These are phyloP conservation scores for Alternaria sp. DNA, from an alignment of 2,329 filamentous ascomycete genomes.

Conservation along the genomic window DNA sequence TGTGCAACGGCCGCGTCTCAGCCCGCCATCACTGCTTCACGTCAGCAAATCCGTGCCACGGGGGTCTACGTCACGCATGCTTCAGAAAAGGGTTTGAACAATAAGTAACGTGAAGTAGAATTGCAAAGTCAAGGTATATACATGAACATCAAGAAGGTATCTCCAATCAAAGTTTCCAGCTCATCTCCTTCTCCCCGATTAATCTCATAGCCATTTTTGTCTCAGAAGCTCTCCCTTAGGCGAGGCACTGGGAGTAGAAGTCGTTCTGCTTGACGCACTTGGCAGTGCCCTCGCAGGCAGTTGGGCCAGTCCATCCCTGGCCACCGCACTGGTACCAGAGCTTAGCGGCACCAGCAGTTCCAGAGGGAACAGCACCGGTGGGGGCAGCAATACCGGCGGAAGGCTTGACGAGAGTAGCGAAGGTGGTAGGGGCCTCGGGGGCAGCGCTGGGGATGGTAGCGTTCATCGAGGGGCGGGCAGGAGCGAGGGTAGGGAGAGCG, in stretches of 20 bases:
- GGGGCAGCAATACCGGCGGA: constrained; percentile 9
- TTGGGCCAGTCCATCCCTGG: constrained; percentile 46
- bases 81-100: background rate
- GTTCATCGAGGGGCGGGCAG: constrained; percentile 3
- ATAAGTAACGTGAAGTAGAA: constrained; percentile 3
- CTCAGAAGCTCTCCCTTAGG: background rate
- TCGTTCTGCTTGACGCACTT: constrained; percentile 47
- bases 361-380: constrained; percentile 32
- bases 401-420: constrained; percentile 14
- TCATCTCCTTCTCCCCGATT: background rate
- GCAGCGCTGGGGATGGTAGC: constrained; percentile 8
- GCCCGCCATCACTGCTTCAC: background rate
- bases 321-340: constrained; percentile 41
- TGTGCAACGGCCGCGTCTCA: background rate
- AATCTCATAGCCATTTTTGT: background rate
- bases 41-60: background rate
- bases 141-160: constrained; percentile 9
- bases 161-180: background rate
- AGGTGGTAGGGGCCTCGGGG: constrained; percentile 9
- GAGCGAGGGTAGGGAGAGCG: constrained; percentile 4
- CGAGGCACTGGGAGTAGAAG: constrained; percentile 52
- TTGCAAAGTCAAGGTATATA: constrained; percentile 11
- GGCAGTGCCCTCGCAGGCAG: constrained; percentile 44
- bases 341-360: constrained; percentile 10
- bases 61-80: background rate